Conservation (phyloP, 2,329 filamentous ascomycete species). For the Biscogniauxia sp. region DNA sequence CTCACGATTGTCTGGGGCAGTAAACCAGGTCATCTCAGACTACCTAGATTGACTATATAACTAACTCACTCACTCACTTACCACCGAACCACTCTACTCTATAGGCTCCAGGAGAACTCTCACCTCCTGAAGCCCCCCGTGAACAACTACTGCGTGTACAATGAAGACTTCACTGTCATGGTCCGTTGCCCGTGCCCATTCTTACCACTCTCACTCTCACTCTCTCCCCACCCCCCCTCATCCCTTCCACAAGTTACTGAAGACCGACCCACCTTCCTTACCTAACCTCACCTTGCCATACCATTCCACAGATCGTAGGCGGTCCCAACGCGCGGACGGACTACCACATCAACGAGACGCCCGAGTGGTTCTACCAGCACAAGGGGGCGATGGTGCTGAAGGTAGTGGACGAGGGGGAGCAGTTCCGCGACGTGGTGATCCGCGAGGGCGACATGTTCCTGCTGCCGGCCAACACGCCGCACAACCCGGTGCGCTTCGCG, state of each 20-base stretch:
- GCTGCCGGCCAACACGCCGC: constrained; percentile 88
- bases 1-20: not conserved
- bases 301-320: constrained; percentile 68
- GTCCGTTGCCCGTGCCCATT: constrained; percentile 39
- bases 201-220: no score
- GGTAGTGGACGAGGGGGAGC: constrained; percentile 67
- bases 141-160: constrained; percentile 97
- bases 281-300: no score
- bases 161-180: constrained; percentile 80
- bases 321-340: constrained; percentile 94
- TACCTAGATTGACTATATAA: no score
- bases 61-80: not conserved
- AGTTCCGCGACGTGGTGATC: constrained; percentile 84
- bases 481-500: constrained; percentile 91
- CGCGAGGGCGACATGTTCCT: constrained; percentile 92
- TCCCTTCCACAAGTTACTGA: not conserved
- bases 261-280: no score
- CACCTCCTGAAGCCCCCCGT: constrained; percentile 91
- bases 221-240: not conserved
- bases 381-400: constrained; percentile 91
- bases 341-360: constrained; percentile 96
- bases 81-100: not conserved
- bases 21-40: not conserved
- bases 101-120: constrained; percentile 84
- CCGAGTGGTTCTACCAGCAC: constrained; percentile 98